Evolutionary conservation across 345 rosid genomes (phyloP).

Genomic region (Noccaea bulbosa): DNA sequence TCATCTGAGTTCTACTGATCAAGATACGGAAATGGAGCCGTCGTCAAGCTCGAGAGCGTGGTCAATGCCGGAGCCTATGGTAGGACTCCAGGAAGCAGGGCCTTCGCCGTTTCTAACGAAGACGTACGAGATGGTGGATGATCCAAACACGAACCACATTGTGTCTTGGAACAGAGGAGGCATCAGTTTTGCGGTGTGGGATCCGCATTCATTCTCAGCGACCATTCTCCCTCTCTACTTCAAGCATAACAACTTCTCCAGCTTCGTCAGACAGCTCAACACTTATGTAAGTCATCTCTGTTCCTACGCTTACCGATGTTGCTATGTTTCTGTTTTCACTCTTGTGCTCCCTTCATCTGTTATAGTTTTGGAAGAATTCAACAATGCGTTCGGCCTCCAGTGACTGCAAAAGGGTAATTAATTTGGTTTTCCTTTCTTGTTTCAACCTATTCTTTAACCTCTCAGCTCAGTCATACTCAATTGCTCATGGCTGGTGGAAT

Average conservation of each 20-base stretch:
- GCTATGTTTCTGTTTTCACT: slow-evolving; percentile 4
- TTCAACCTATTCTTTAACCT: not conserved
- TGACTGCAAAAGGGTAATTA: slow-evolving; percentile 25
- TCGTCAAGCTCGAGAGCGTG: slow-evolving; percentile 26
- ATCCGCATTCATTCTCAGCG: slow-evolving; percentile 68
- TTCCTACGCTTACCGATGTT: not conserved
- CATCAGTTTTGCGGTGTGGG: slow-evolving; percentile 79
- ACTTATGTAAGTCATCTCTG: slow-evolving; percentile 66
- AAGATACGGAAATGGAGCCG: slow-evolving; percentile 19
- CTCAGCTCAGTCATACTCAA: no score
- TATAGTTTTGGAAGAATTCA: slow-evolving; percentile 31
- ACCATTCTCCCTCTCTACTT: slow-evolving; percentile 72
- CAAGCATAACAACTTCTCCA: slow-evolving; percentile 95
- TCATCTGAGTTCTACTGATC: not conserved
- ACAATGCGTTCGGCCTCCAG: slow-evolving; percentile 25
- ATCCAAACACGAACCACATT: slow-evolving; percentile 60
- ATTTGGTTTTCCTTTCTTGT: not conserved
- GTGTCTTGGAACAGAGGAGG: slow-evolving; percentile 79
- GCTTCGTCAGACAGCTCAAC: slow-evolving; percentile 88
- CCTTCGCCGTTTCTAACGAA: slow-evolving; percentile 84
- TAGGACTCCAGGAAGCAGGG: slow-evolving; percentile 74
- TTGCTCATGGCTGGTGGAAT: no score
- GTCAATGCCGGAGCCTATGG: slow-evolving; percentile 53
- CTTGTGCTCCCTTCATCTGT: slow-evolving; percentile 1
- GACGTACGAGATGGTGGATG: slow-evolving; percentile 85